Evolutionary conservation across 768 basidiomycete genomes (phyloP), one percentile per base, ranked within the genome.

Genomic region (Gymnopilus junonius): DNA sequence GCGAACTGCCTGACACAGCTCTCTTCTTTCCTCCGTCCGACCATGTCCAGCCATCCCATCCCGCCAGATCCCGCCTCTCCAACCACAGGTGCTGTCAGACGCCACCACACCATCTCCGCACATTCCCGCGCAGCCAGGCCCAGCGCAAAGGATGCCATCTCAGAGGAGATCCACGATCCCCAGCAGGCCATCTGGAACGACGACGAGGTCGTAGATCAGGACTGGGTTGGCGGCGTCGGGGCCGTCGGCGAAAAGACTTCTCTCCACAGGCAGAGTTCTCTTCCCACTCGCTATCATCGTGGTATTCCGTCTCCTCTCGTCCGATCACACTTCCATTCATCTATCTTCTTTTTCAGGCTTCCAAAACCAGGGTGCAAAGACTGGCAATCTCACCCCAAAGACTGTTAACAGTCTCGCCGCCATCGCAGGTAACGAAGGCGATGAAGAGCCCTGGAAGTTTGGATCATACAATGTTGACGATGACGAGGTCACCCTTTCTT

Each of bases 401-500:
- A 85, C 86, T 23, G 79, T 94, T 75, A 94, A 93, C 70, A 94
- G 91, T 74, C 85, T 95, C 57, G 85, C 90, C 35, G 91, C 91
- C 58, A 94, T 95, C 75, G 87, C 91, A 55, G 92, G 92, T 42
- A 90, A 92, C 70, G 93, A 95, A 68, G 92, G 89, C 67, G 93
- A 93, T 63, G 93, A 95, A 73, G 93, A 94, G 66, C 90, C 92
- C 59, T 95, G 93, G 93, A 91, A 92, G 73, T 79, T 82, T 43
- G 86, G 87, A 40, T 84, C 82, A 34, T 81, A 75, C 76, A 85
- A 73, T 77, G 79, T 75, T 12, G 80, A 86, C 62, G 89, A 88
- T 56, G 91, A 91, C 32, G 90, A 92, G 76, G 92, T 91, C 66
- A 77, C 71, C 23, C 61, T 63, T 27, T 25, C 11, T 55, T 53